Evolutionary conservation across 305 asterid genomes (phyloP).

Genomic region (Fraxinus angustifolia): DNA sequence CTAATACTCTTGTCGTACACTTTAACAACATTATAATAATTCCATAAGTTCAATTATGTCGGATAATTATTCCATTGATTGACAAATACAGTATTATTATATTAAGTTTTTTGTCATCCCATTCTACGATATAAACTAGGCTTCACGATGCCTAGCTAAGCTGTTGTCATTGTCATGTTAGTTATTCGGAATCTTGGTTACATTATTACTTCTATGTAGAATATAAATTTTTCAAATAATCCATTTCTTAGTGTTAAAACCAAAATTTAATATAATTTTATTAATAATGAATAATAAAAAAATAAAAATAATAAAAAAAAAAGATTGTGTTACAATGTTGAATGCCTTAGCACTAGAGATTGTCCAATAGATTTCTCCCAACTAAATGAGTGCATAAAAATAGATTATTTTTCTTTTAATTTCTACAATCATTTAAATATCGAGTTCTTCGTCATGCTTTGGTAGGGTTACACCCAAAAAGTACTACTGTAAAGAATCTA

Average conservation of each 20-base stretch:
- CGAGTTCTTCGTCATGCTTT: background rate
- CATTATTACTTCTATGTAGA: conserved; percentile 1
- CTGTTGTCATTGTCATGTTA: conserved; percentile 46
- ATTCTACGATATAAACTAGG: conserved; percentile 27
- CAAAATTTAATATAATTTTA: background rate
- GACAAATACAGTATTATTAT: conserved; percentile 4
- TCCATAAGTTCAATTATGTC: conserved; percentile 35
- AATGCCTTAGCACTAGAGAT: background rate
- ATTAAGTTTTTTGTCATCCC: conserved; percentile 4
- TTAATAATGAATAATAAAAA: too few species aligned
- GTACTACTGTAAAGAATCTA: too few species aligned
- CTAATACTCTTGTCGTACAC: conserved; percentile 29
- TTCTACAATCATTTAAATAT: too few species aligned
- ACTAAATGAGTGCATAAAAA: background rate
- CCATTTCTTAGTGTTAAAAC: background rate
- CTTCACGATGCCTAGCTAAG: conserved; percentile 20
- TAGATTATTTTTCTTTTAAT: background rate
- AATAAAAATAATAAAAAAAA: too few species aligned
- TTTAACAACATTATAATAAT: conserved; percentile 26
- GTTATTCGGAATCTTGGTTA: conserved; percentile 36
- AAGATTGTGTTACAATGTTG: background rate
- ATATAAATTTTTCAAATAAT: background rate
- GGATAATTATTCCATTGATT: conserved; percentile 36
- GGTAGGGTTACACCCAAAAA: background rate
- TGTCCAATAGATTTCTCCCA: background rate